Percentiles rank a stretch among this genome's conserved stretches.
Evolutionary conservation across 768 basidiomycete genomes (phyloP).

Genomic region (Suillus fuscotomentosus): DNA sequence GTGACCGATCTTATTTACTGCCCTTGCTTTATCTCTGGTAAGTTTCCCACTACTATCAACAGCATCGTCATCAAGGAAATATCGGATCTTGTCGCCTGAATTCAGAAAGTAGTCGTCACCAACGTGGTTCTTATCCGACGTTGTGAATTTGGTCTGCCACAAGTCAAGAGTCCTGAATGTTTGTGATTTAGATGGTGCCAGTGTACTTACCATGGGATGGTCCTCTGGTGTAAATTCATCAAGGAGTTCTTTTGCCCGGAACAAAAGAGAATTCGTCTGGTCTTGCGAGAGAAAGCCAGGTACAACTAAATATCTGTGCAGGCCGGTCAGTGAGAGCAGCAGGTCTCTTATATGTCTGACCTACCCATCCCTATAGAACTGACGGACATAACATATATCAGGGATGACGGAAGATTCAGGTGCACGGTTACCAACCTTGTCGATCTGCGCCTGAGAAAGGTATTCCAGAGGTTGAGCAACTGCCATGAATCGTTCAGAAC

Average conservation of each 20-base stretch:
- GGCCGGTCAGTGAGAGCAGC: neutral
- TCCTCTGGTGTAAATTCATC: constrained; percentile 73
- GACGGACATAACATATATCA: neutral
- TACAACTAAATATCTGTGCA: constrained; percentile 71
- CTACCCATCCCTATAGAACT: constrained; percentile 65
- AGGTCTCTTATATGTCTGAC: constrained; percentile 14
- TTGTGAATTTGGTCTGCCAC: constrained; percentile 84
- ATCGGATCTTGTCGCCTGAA: constrained; percentile 94
- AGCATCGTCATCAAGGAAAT: constrained; percentile 91
- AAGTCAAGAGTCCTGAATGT: neutral
- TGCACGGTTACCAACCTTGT: constrained; percentile 41
- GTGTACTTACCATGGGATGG: constrained; percentile 72
- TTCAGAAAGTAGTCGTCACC: constrained; percentile 93
- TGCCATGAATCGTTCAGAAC: neutral
- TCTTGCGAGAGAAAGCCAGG: constrained; percentile 65
- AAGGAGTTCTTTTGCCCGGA: constrained; percentile 71
- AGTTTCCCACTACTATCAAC: constrained; percentile 69
- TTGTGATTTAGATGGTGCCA: neutral
- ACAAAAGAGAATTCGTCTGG: constrained; percentile 60
- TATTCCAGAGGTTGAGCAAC: constrained; percentile 33
- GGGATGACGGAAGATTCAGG: neutral
- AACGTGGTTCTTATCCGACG: constrained; percentile 68
- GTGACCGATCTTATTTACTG: constrained; percentile 96
- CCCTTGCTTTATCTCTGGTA: constrained; percentile 63
- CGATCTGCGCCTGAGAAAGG: constrained; percentile 54